Evolutionary conservation across 306 rosid genomes (phyloP).

Genomic region (Albizia julibrissin): DNA sequence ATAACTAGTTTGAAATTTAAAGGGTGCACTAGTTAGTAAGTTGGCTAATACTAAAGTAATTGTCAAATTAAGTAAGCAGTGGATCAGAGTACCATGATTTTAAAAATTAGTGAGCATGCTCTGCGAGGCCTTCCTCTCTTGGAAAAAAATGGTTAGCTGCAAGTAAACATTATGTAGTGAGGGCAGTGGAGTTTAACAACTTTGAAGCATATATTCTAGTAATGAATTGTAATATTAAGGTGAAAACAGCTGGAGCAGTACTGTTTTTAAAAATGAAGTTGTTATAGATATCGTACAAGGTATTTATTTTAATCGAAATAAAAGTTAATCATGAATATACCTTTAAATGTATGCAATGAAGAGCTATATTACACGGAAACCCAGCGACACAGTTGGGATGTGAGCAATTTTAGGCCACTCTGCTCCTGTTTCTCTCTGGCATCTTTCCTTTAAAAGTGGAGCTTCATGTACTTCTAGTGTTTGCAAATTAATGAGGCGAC

Average conservation of each 20-base stretch:
- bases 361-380: background rate
- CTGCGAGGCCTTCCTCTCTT: background rate
- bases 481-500: background rate
- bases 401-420: background rate
- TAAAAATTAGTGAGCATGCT: background rate
- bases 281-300: background rate
- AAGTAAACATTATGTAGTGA: background rate
- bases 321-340: background rate
- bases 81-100: background rate
- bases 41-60: no score
- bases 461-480: fast-evolving
- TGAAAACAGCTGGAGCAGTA: background rate
- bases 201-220: background rate
- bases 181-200: background rate
- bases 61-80: background rate
- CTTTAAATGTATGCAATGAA: background rate
- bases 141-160: background rate
- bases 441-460: background rate
- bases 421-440: background rate
- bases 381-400: background rate
- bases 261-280: background rate
- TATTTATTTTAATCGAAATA: background rate
- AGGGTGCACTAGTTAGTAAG: no score
- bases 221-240: background rate
- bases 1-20: no score